phyloP scores from a whole-genome alignment of 345 rosid genomes.

The Dipteronia dyeriana region DNA sequence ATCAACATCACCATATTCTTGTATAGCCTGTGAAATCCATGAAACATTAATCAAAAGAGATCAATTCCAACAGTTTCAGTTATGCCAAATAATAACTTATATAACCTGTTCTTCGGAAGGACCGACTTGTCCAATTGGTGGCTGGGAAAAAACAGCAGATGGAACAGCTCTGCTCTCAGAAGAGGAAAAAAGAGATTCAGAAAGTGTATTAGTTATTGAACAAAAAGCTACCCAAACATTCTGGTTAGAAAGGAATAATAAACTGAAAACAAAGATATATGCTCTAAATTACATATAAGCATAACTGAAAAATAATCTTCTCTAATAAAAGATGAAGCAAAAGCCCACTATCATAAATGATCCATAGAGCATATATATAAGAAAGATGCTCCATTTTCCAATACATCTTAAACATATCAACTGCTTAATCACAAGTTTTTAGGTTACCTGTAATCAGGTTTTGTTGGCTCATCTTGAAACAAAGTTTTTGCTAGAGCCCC shows the following conservation, averaged over 20 bases:
- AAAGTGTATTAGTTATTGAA: background rate
- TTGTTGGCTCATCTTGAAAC: constrained; percentile 75
- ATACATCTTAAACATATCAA: background rate
- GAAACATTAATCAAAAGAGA: constrained; percentile 22
- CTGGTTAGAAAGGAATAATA: background rate
- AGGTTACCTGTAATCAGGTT: constrained; percentile 80
- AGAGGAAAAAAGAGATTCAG: constrained; percentile 5
- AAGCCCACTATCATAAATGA: background rate
- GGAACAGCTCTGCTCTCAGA: constrained; percentile 68
- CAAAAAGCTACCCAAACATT: background rate
- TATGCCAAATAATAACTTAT: constrained; percentile 10
- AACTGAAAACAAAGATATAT: background rate
- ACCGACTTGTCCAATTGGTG: constrained; percentile 96
- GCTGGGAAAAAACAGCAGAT: constrained; percentile 94
- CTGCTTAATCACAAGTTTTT: background rate
- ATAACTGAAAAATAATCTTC: background rate
- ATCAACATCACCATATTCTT: constrained; percentile 76
- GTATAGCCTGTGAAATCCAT: constrained; percentile 60
- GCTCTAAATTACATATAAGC: background rate
- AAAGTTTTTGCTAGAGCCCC: constrained; percentile 90
- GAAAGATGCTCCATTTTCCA: background rate
- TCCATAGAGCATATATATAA: background rate
- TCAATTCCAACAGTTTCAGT: constrained; percentile 10
- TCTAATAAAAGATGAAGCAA: background rate
- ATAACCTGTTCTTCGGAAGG: constrained; percentile 86